Base-by-base conservation (phyloP, 83 land plant species). In the Picea engelmannii region DNA sequence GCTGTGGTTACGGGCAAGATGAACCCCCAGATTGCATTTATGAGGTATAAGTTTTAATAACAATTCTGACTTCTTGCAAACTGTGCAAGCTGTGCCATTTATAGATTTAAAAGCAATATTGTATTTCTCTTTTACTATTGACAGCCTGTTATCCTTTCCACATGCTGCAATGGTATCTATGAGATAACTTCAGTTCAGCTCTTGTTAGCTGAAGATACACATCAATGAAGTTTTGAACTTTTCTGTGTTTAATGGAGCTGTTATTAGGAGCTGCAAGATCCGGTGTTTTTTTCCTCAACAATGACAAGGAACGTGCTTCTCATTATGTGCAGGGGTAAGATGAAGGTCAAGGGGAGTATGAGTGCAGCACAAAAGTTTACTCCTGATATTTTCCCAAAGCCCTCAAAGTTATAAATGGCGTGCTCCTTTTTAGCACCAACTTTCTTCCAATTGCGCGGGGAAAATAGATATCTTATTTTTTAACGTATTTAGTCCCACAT, bases 361-460 rank as follows among this genome's bases (percentile, higher is more conserved):
- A 90, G 93, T 85, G 99, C 99, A 4, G 99, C 99, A 15, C 95
- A 95, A 89, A 96, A 96, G 83, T 96, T 96, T 83, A 96, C 99
- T 0, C 99, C 98, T 1, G 98, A 95, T 25, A 95, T 96, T 68
- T 96, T 96, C 85, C 99, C 96, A 5, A 95, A 96, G 83, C 94
- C 92, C 69, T 85, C 96, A 8, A 95, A 95, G 84, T 62, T 95
- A 76, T 95, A 89, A 90, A 74, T 4, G 12, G 25, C 5, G 49
- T 44, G 77, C 77, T 47, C 9, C 58, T 55, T 44, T 47, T n/a
- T 24, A 4, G 59, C 77, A 47, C 25, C 16, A 74, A 74, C 21
- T 21, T 74, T 4, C 16, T 47, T 4, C 40, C 58, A 44, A 42
- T 44, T 47, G 12, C 58, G 2, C 3, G 24, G 59, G 21, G 6